Evolutionary conservation across 257 asterid genomes (phyloP).

Genomic region (Gynochthodes officinalis): DNA sequence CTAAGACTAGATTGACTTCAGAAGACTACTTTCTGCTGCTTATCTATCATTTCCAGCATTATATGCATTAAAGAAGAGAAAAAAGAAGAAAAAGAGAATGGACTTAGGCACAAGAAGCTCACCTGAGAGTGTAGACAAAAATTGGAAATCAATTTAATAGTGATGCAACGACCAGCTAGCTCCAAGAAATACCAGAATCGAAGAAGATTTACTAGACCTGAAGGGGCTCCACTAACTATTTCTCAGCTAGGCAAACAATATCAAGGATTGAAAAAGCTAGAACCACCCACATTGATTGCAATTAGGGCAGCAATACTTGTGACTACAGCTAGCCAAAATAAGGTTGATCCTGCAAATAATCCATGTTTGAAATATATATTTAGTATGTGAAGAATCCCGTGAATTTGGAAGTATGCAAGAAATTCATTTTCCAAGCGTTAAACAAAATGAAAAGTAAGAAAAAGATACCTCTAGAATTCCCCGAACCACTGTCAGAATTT

Average conservation of each 20-base stretch:
- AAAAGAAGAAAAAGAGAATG: neutral
- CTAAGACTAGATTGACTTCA: neutral
- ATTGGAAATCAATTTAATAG: neutral
- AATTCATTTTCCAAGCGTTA: neutral
- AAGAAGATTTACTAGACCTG: conserved; percentile 7
- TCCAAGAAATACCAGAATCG: neutral
- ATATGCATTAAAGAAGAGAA: neutral
- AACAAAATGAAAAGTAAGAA: conserved; percentile 2
- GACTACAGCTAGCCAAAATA: conserved; percentile 74
- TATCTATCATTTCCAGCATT: neutral
- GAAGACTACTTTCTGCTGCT: neutral
- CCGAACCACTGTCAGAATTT: conserved; percentile 35
- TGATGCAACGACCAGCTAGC: neutral
- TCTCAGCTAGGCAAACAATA: conserved; percentile 13
- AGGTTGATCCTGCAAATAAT: conserved; percentile 56
- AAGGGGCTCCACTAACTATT: neutral
- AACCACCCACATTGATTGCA: conserved; percentile 65
- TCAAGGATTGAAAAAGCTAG: conserved; percentile 90
- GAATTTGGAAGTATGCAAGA: neutral
- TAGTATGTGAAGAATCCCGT: conserved; percentile 12
- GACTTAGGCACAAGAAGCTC: neutral
- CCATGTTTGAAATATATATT: conserved; percentile 1
- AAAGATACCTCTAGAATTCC: conserved; percentile 51
- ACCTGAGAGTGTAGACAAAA: conserved; percentile 7
- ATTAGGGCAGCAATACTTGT: conserved; percentile 71